Base-by-base conservation (phyloP, 75 land plant genomes). In the Cunninghamia lanceolata region DNA sequence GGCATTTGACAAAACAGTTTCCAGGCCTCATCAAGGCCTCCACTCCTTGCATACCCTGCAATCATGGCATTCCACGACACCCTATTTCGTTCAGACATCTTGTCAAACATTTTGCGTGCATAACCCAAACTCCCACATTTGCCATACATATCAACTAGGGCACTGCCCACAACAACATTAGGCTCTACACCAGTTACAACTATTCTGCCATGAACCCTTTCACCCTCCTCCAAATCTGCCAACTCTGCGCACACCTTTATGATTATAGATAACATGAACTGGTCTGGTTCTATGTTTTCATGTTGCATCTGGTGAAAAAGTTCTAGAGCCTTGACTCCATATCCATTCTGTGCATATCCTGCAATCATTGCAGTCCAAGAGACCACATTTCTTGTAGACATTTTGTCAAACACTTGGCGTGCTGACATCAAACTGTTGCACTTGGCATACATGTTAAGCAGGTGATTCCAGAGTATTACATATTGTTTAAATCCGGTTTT, bases 361-460 rank as follows among this genome's bases (percentile, higher is more conserved):
- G 92, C 85, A 34, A 93, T 88, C 89, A 93, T 83, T 15, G 91
- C 82, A 50, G 92, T 94, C 96, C 96, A 94, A 34, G 96, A 83
- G 63, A 89, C 93, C 56, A 92, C 90, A 91, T 92, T 92, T 82
- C 86, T 89, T 3, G 86, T 82, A 35, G 91, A 89, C 88, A 93
- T 90, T 76, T 89, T 91, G 84, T 89, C 92, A 84, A 94, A 89
- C 87, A 94, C 84, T 8, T 53, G 84, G 32, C 87, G 80, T 28
- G 93, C 91, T 74, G 52, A 52, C 3, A 5, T 25, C 53, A 79
- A 4, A 1, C 52, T 70, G 32, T 90, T 89, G 87, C 89, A 87
- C 35, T 94, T 92, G 6, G 76, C 88, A 88, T 92, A 94, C 84
- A 89, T 79, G 73, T 92, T 86, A 15, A 92, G 28, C 70, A 94